Base-by-base conservation (phyloP, 2,329 filamentous ascomycete genomes). In the Xylariaceae sp. region DNA sequence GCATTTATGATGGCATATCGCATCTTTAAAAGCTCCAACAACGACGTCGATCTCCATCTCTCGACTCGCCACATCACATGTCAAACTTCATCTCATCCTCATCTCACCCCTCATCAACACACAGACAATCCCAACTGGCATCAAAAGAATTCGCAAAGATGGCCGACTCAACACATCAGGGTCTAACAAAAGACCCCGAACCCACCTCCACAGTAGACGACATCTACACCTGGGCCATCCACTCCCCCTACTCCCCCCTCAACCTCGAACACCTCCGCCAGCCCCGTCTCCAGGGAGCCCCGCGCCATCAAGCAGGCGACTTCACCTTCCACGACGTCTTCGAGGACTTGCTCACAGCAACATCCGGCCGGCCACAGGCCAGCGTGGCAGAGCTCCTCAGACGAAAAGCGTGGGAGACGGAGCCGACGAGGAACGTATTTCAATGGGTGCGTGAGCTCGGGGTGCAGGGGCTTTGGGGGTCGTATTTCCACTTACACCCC, bases 291-390 rank as follows among this genome's bases (percentile, higher is more conserved):
- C 73, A 69, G 6, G 58, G 80, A 62, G 71, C 76, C 1, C 74
- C 77, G 7, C 60, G 13, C 4, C 51, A 49, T 18, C 56, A 23
- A 13, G 56, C 58, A 11, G 44, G 53, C 30, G 65, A 73, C 39
- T 82, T 82, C 65, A 81, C 79, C 7, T 85, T 82, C 63, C 74
- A 78, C 37, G 81, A 84, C 63, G 82, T 82, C 51, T 84, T 84
- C 62, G 82, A 85, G 65, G 82, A 85, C 62, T 76, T 85, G 13
- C 73, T 85, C 10, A 72, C 73, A n/a, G 75, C 76, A 15, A 76
- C 75, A n/a, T 74, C 76, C 11, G 76, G 76, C 3, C 71, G 73
- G 5, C 68, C 71, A 2, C 69, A 83, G 17, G 73, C 74, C 3
- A 73, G 78, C 17, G 75, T 81, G 18, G 63, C 65, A 10, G 68